phyloP scores from a whole-genome alignment of 2,329 filamentous ascomycete species.

The Paracamarosporium sp. region DNA sequence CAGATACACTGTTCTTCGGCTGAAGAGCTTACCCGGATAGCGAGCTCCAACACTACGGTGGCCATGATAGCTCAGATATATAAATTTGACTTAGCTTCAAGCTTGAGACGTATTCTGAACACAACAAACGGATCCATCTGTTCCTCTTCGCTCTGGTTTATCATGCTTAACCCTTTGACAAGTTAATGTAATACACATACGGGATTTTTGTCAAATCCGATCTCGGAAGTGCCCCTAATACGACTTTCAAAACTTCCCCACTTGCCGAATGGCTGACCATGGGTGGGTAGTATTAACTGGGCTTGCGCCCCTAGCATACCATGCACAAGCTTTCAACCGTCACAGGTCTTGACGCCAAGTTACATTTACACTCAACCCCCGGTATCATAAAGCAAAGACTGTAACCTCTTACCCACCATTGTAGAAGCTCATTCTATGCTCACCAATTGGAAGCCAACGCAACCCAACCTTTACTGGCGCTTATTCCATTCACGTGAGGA shows the following conservation, averaged over 20 bases:
- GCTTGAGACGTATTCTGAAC: not conserved
- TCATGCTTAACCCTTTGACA: not conserved
- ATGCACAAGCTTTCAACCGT: not conserved
- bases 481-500: not conserved
- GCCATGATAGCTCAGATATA: not conserved
- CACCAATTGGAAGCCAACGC: not conserved
- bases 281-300: not conserved
- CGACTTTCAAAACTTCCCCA: not conserved
- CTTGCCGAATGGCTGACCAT: not conserved
- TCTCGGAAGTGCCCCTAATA: not conserved
- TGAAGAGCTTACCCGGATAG: slow-evolving; percentile 4
- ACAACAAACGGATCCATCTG: not conserved
- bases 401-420: not conserved
- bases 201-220: not conserved
- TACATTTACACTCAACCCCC: not conserved
- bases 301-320: not conserved
- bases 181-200: not conserved
- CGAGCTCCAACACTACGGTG: not conserved
- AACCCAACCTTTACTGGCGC: not conserved
- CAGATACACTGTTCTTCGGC: not conserved
- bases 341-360: not conserved
- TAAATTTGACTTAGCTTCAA: not conserved
- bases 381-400: not conserved
- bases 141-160: not conserved
- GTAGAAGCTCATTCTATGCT: not conserved